Percentiles rank a stretch among this genome's conserved stretches.
Conservation (phyloP, 225 moss, liverwort and hornwort genomes). For the Takakia lepidozioides region DNA sequence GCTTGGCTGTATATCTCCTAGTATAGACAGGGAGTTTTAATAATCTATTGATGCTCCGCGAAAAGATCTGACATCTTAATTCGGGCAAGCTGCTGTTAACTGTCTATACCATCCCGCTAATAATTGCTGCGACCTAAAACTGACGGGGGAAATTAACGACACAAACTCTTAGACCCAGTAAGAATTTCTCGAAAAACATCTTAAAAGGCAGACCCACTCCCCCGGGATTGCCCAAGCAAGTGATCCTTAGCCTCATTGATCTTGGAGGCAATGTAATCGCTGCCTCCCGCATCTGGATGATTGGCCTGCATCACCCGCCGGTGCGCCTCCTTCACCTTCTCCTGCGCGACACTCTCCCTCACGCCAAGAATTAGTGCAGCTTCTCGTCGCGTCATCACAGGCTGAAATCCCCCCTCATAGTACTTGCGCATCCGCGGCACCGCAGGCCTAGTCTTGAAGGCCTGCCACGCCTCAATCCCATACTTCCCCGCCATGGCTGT, state of each 20-base stretch:
- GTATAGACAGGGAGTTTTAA: too few species aligned
- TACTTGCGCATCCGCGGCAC: conserved; percentile 68
- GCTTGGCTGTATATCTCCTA: too few species aligned
- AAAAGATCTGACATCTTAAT: too few species aligned
- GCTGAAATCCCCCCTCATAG: conserved; percentile 91
- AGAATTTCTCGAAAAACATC: too few species aligned
- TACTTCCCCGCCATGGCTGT: conserved; percentile 71
- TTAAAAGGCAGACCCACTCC: conserved; percentile 75
- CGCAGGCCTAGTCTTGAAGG: conserved; percentile 64
- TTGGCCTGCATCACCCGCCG: conserved; percentile 94
- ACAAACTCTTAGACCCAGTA: too few species aligned
- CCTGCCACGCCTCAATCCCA: conserved; percentile 71
- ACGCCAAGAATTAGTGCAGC: conserved; percentile 95
- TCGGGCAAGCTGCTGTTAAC: too few species aligned
- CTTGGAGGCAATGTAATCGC: conserved; percentile 82
- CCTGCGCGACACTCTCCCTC: conserved; percentile 77
- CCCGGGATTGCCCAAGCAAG: conserved; percentile 69
- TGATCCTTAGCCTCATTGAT: conserved; percentile 96
- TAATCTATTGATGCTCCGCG: too few species aligned
- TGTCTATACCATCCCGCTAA: too few species aligned
- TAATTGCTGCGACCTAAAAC: too few species aligned
- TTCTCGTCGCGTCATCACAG: conserved; percentile 85
- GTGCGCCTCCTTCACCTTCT: conserved; percentile 89
- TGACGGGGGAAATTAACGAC: too few species aligned
- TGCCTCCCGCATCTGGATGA: conserved; percentile 88